A percentile compares a stretch with the other conserved stretches of the same genome.
Evolutionary conservation across 169 alveolate genomes (phyloP).

Genomic region (Plasmodium inui): DNA sequence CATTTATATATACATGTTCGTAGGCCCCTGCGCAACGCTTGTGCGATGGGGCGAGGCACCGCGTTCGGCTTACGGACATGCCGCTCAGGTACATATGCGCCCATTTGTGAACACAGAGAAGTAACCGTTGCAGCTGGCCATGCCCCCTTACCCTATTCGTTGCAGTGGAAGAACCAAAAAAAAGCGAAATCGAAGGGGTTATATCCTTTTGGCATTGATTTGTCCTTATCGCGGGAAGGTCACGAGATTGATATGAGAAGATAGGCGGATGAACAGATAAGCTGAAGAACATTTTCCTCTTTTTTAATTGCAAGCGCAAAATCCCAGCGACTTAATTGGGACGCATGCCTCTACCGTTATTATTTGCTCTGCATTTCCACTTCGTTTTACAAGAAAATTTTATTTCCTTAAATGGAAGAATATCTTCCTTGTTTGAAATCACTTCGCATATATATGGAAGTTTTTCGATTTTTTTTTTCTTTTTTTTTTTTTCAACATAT

Average conservation of each 20-base stretch:
- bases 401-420: background rate
- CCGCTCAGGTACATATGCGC: background rate
- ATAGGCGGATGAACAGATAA: background rate
- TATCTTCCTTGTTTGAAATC: background rate
- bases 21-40: background rate
- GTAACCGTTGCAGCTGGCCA: background rate
- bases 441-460: background rate
- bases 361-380: background rate
- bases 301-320: background rate
- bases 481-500: constrained; percentile 1
- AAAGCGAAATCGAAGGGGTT: background rate
- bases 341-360: background rate
- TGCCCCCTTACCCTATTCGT: background rate
- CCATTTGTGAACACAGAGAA: background rate
- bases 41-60: background rate
- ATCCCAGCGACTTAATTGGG: background rate
- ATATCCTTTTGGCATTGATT: background rate
- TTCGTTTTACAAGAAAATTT: background rate
- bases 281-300: background rate
- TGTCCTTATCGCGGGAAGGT: background rate
- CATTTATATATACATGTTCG: background rate
- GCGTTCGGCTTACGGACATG: background rate
- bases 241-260: background rate
- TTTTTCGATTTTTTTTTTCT: constrained; percentile 15
- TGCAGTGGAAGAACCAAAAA: background rate